Evolutionary conservation across 495 filamentous ascomycete species (phyloP), one percentile per base, ranked within the genome.

Genomic region (Penicillium samsonianum): DNA sequence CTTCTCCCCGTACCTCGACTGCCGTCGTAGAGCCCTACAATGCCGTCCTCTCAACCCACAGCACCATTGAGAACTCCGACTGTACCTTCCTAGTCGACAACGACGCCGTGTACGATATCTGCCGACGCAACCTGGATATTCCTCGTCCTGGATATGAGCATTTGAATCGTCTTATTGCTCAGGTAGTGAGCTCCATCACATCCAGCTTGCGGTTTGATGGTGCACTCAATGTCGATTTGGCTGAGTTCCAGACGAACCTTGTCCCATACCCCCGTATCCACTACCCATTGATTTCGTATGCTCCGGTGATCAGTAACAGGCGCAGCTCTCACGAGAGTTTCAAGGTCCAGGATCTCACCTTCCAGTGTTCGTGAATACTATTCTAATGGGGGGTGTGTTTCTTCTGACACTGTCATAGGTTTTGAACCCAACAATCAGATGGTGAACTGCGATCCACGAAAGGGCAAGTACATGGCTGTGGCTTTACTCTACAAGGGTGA

Each of bases 341-440:
- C 82, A 92, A 90, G 82, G 88, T 92, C 51, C 83, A 86, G 55
- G 91, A 95, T 59, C 76, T 96, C 58, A 95, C 91, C 63, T 87
- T 91, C 79, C 89, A 93, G 72, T 92, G 90, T 89, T 77, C 69
- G 73, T 73, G 5, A 20, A 17, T 10, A 16, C n/a, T 47, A 6
- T n/a, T 42, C 16, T 12, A 30, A 17, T 33, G 8, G 2, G 22
- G 5, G 69, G 71, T 42, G 3, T 40, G 0, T 31, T 7, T 35
- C 28, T 41, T 38, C 42, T 60, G 17, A 64, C 61, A 57, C 9
- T 10, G 22, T 33, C 19, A 50, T 59, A 85, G 85, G 90, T 75
- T 92, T 93, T 70, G 91, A 96, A 78, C 91, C 91, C 50, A 90
- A 92, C 82, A 96, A 96, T 81, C 91, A 96, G 80, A 96, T 96